Evolutionary conservation across 441 rosid species (phyloP), one percentile per base, ranked within the genome.

Genomic region (Capsella rubella): DNA sequence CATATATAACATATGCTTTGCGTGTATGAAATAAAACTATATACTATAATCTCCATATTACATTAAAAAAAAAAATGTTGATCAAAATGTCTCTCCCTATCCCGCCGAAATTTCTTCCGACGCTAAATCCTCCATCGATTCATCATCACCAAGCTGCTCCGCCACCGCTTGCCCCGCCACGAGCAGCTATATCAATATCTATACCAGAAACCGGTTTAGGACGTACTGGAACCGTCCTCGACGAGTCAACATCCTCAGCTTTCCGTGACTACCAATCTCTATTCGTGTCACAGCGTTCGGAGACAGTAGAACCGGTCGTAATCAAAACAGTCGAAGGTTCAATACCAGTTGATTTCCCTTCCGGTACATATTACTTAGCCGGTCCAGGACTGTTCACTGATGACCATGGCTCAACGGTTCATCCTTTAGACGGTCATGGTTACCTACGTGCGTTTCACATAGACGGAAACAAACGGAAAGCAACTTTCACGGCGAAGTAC

Each of bases 361-460:
- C 87, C 1, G 97, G 98, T 29, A 91, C 95, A 0, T 94, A 94
- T 74, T 94, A 90, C 79, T 77, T 94, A 5, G 69, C 92, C 51
- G 97, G 98, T 5, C 98, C 97, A 1, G 96, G 98, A 8, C 77
- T 94, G 2, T 94, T 94, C 67, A 64, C 84, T 1, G 97, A 94
- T 29, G 98, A 94, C 61, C 86, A 94, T 10, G 98, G 98, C 10
- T 94, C 98, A n/a, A 87, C 95, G 1, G 98, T 94, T 55, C 97
- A 91, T 70, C 98, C 97, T 3, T 61, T 94, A 14, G 96, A 94
- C 59, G 97, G 97, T 8, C 97, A 91, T 10, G 97, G 98, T 3
- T 94, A 94, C 69, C 86, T 94, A 13, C 84, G 97, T 67, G 89
- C 97, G 16, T 94, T 94, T 66, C 67, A 45, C 6, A 64, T 91